Evolutionary conservation across 495 filamentous ascomycete genomes (phyloP).

Genomic region (Aspergillus kassunensis): DNA sequence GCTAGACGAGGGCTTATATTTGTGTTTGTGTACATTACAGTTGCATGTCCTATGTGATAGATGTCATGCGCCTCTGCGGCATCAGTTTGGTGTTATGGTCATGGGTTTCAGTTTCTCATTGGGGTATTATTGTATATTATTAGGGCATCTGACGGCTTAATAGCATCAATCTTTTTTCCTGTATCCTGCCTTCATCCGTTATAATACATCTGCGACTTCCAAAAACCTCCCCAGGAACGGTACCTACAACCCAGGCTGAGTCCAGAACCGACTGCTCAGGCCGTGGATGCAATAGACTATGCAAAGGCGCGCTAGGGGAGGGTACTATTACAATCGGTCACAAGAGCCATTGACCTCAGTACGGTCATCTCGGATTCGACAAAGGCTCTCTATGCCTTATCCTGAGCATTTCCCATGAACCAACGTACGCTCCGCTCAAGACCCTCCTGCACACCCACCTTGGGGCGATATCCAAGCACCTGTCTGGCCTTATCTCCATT

Average conservation of each 20-base stretch:
- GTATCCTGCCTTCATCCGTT: too few relatives aligned
- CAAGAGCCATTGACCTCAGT: too few relatives aligned
- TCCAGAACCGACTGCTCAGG: too few relatives aligned
- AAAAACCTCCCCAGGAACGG: too few relatives aligned
- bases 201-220: too few relatives aligned
- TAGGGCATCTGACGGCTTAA: not conserved
- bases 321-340: too few relatives aligned
- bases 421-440: slow-evolving; percentile 6
- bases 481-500: slow-evolving; percentile 2
- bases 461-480: slow-evolving; percentile 9
- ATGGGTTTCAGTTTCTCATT: slow-evolving; percentile 2
- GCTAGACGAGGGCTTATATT: not conserved
- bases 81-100: slow-evolving; percentile 10
- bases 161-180: not conserved
- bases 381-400: too few relatives aligned
- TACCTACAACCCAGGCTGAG: too few relatives aligned
- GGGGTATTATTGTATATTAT: slow-evolving; percentile 12
- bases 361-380: too few relatives aligned
- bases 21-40: slow-evolving; percentile 1
- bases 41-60: not conserved
- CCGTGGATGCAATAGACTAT: too few relatives aligned
- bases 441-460: slow-evolving; percentile 7
- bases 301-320: too few relatives aligned
- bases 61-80: not conserved
- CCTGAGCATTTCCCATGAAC: slow-evolving; percentile 13